A percentile compares a stretch with the other conserved stretches of the same genome.
Evolutionary conservation across 306 rosid species (phyloP).

Genomic region (Acmispon strigosus): DNA sequence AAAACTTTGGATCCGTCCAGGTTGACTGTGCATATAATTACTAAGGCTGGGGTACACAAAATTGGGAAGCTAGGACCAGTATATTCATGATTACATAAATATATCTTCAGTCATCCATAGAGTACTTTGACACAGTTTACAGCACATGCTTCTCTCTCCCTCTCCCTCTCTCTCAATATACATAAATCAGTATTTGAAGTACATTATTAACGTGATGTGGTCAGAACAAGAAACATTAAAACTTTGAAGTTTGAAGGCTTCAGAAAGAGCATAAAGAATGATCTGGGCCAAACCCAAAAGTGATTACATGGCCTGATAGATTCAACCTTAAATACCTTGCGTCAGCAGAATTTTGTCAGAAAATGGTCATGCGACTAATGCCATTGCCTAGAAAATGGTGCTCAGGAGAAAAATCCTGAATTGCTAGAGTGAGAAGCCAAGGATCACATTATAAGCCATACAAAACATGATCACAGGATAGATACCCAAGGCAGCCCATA

Average conservation of each 20-base stretch:
- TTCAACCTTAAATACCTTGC: not conserved
- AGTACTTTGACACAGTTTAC: not conserved
- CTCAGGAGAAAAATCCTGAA: not conserved
- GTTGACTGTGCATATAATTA: not conserved
- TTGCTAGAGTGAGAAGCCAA: not conserved
- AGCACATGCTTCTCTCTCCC: not conserved
- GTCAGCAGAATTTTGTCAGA: not conserved
- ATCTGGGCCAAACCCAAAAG: not conserved
- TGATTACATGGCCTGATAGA: not conserved
- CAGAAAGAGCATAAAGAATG: not conserved
- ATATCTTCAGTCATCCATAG: not conserved
- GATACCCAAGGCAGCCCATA: not conserved
- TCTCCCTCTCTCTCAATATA: not conserved
- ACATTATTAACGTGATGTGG: too few species aligned
- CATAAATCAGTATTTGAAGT: too few species aligned
- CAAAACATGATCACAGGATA: not conserved
- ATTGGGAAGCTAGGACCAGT: not conserved
- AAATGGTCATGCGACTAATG: not conserved
- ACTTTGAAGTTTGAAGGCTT: too few species aligned
- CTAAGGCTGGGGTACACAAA: not conserved
- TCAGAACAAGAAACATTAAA: too few species aligned
- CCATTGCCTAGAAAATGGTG: not conserved
- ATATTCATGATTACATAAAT: not conserved
- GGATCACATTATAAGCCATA: not conserved
- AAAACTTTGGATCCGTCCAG: not conserved